phyloP scores from a whole-genome alignment of 192 early-diverging fungal genomes.

The Coemansia aciculifera region DNA sequence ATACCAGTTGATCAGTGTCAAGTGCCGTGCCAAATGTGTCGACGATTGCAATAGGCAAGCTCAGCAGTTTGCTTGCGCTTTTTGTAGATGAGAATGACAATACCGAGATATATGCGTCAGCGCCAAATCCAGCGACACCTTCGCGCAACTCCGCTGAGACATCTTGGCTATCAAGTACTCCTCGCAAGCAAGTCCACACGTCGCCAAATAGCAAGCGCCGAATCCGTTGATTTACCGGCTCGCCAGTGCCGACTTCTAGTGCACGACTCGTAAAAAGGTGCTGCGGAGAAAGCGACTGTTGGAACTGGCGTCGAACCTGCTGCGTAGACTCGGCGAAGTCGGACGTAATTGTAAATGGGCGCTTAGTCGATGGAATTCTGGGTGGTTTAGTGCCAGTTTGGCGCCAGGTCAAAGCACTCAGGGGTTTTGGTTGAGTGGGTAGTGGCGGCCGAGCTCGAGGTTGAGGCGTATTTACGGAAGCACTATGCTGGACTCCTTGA shows the following conservation, averaged over 20 bases:
- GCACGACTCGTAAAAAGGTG: not conserved
- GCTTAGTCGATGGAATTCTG: constrained; percentile 7
- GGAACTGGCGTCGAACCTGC: constrained; percentile 10
- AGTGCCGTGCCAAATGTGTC: not conserved
- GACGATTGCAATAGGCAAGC: constrained; percentile 10
- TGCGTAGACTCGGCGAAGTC: not conserved
- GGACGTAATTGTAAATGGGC: constrained; percentile 14
- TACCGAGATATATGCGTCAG: constrained; percentile 21
- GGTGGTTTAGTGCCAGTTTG: not conserved
- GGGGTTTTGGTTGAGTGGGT: not conserved
- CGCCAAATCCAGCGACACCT: constrained; percentile 20
- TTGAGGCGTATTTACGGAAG: not conserved
- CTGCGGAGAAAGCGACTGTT: constrained; percentile 9
- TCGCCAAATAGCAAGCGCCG: constrained; percentile 11
- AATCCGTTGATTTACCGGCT: not conserved
- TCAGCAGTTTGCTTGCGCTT: not conserved
- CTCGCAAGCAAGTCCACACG: constrained; percentile 11
- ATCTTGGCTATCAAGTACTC: not conserved
- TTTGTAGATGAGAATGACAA: not conserved
- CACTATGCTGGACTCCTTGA: not conserved
- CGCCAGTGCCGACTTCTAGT: not conserved
- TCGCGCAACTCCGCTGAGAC: constrained; percentile 3
- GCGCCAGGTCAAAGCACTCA: constrained; percentile 3
- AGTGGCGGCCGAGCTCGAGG: constrained; percentile 4
- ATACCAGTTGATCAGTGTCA: not conserved